Evolutionary conservation across 202 grass and related monocot species (phyloP).

Genomic region (Musa balbisiana): DNA sequence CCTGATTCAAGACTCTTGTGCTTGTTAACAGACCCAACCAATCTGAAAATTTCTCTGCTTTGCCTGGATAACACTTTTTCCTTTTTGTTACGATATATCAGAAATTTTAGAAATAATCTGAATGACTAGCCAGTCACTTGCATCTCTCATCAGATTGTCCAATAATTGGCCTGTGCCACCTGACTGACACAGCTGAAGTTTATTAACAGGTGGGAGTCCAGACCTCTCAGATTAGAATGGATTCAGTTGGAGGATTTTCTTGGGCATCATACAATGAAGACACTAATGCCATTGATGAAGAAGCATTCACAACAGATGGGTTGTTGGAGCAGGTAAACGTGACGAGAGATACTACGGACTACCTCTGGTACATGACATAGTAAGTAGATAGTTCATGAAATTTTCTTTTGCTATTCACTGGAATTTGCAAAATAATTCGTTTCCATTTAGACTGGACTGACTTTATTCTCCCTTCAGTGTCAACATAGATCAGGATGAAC

Average conservation of each 20-base stretch:
- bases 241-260: slow-evolving; percentile 59
- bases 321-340: slow-evolving; percentile 94
- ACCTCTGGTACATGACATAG: slow-evolving; percentile 94
- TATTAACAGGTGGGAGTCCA: slow-evolving; percentile 64
- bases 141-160: slow-evolving; percentile 17
- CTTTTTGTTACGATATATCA: too few species aligned
- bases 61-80: neutral
- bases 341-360: slow-evolving; percentile 91
- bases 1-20: neutral
- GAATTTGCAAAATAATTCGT: slow-evolving; percentile 6
- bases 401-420: neutral
- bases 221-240: slow-evolving; percentile 82
- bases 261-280: slow-evolving; percentile 89
- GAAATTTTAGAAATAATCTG: neutral
- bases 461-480: slow-evolving; percentile 43
- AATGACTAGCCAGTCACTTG: neutral
- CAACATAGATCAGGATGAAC: slow-evolving; percentile 52
- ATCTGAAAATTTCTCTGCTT: neutral
- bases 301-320: slow-evolving; percentile 56
- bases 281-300: slow-evolving; percentile 51
- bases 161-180: slow-evolving; percentile 5
- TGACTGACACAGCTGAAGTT: slow-evolving; percentile 1
- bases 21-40: neutral
- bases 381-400: slow-evolving; percentile 34
- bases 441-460: slow-evolving; percentile 18